Evolutionary conservation across 139 green algal species (phyloP), one percentile per base, ranked within the genome.

Genomic region (Tetradesmus obliquus): DNA sequence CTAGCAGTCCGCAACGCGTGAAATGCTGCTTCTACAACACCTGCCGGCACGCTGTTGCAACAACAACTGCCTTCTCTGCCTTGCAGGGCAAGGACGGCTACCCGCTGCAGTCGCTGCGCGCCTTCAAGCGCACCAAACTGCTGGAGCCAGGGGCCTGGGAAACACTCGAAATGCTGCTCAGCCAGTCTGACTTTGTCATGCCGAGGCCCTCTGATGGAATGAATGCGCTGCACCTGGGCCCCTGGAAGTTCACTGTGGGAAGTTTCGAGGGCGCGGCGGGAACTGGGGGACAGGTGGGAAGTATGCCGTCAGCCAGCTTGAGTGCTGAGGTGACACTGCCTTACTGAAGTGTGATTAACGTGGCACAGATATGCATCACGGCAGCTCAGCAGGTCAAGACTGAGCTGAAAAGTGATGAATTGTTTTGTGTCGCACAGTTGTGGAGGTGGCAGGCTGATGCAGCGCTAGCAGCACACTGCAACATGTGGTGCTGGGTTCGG

Each of bases 61-160:
- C 32, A 45, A 45, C 32, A 45, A 45, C 57, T 66, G 57, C 57
- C 8, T 13, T 66, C 9, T 45, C 71, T 3, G 20, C 19, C 2
- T 6, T 53, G 51, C 79, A 91, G 88, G 88, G 88, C 58, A 53
- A 20, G 17, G 6, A 32, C n/a, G 88, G 88, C 58, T 82, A 87
- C 58, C 79, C 88, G 3, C 32, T 82, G 55, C 76, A 87, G 62
- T 82, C 57, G 15, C 79, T 91, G 20, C 79, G 79, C 5, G 88
- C 3, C n/a, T 87, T 87, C 57, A 51, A 54, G 53, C 88, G 88
- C 79, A 91, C 88, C 3, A 66, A 74, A 3, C 79, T 79, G 13
- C 88, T 91, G 2, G 8, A 58, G 24, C 88, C 88, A 2, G 79
- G 79, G 8, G 79, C 3, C 7, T 87, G 58, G 4, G 9, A 62